phyloP scores from a whole-genome alignment of 148 eudicot species.

The Silene conica region DNA sequence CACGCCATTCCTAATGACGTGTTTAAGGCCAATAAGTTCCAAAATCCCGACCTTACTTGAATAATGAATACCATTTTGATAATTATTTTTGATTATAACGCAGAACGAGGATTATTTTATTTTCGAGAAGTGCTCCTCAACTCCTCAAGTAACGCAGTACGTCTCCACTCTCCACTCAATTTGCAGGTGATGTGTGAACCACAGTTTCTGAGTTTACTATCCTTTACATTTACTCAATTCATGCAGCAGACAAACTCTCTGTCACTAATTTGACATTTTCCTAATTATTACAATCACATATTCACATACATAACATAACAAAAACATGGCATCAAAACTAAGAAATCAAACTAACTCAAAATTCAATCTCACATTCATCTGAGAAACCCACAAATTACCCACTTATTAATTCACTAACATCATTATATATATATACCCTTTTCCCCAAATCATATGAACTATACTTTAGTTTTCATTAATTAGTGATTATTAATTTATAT shows the following conservation, averaged over 20 bases:
- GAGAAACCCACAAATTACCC: neutral
- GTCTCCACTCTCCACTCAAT: neutral
- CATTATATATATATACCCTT: neutral
- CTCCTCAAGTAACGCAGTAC: neutral
- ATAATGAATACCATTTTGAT: too few relatives aligned
- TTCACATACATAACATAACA: too few relatives aligned
- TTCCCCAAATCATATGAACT: constrained; percentile 1
- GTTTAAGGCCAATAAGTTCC: too few relatives aligned
- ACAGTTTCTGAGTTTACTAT: neutral
- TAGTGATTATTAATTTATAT: neutral
- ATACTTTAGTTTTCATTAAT: too few relatives aligned
- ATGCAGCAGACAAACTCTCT: neutral
- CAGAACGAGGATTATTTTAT: too few relatives aligned
- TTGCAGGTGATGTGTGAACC: neutral
- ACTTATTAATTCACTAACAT: neutral
- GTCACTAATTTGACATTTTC: neutral
- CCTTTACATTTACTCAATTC: neutral
- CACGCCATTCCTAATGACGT: too few relatives aligned
- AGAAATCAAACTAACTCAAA: neutral
- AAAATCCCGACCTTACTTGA: too few relatives aligned
- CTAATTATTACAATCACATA: neutral
- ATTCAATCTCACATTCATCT: neutral
- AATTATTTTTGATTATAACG: too few relatives aligned
- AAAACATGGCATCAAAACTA: neutral
- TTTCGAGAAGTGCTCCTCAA: too few relatives aligned